Evolutionary conservation across 2,329 filamentous ascomycete genomes (phyloP), one percentile per base, ranked within the genome.

Genomic region (Trichophyton equinum): DNA sequence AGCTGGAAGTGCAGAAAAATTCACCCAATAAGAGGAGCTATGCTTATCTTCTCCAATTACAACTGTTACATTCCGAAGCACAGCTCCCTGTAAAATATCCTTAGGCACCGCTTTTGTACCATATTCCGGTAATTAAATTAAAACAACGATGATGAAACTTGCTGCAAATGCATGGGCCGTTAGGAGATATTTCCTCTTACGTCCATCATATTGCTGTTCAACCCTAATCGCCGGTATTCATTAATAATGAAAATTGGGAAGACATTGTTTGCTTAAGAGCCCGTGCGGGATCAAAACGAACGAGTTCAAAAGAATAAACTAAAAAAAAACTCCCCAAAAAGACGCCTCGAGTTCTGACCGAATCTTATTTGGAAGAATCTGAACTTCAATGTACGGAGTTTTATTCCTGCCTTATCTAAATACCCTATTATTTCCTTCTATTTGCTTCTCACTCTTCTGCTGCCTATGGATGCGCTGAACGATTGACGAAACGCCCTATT

Each of bases 111-210:
- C 46, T 51, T 51, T 27, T 51, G 46, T 51, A 15, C 46, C 46
- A 51, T 51, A 51, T 22, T 51, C 46, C 46, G 46, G 46, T 51
- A 51, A 51, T 51, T 51, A 30, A 51, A 27, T 51, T 13, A 51
- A 51, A 44, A 15, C 20, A 51, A 4, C 13, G 2, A 51, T 51
- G 11, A 27, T 51, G 20, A 51, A 51, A 51, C 46, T 51, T 15
- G 20, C 46, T 51, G 46, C 46, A 51, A 30, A 30, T 25, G 46
- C 46, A 25, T 51, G 46, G 46, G 46, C 46, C 20, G 46, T 51
- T 51, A 51, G 46, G 46, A 51, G 46, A 51, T 51, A 51, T 51
- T 51, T 51, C 46, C 46, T 51, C 20, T 51, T 51, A 51, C 22
- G 46, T 51, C 46, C 46, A 25, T 11, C 20, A 51, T 27, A 51